A percentile compares a stretch with the other conserved stretches of the same genome.
These are phyloP conservation scores for Nakazawaea ambrosiae DNA, from an alignment of 805 yeast genomes.

Conservation along the genomic window DNA sequence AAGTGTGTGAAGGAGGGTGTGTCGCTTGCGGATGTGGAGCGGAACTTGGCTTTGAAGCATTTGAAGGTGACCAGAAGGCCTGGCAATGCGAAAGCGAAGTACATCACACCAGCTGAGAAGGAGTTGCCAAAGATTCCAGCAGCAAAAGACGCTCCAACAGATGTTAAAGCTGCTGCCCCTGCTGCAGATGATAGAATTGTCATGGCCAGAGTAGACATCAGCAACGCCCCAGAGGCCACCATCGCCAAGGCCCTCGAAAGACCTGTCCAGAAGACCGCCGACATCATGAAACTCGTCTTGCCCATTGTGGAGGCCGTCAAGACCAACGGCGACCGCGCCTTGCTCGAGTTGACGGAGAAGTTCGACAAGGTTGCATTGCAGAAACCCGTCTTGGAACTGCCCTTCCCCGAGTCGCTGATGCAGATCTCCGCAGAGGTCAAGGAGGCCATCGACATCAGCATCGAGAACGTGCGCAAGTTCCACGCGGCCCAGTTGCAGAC, in stretches of 20 bases:
- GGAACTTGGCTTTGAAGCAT: slow-evolving; percentile 75
- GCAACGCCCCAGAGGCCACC: slow-evolving; percentile 31
- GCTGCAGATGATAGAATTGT: slow-evolving; percentile 29
- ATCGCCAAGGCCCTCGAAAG: slow-evolving; percentile 67
- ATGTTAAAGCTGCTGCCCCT: slow-evolving; percentile 13
- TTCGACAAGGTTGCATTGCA: slow-evolving; percentile 77
- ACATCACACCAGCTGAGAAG: slow-evolving; percentile 25
- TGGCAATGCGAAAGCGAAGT: slow-evolving; percentile 92
- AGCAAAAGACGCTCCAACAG: slow-evolving; percentile 17
- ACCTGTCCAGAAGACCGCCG: slow-evolving; percentile 93
- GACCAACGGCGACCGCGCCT: slow-evolving; percentile 75
- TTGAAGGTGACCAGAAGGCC: slow-evolving; percentile 85
- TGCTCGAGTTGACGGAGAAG: slow-evolving; percentile 82
- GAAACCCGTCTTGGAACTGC: slow-evolving; percentile 77
- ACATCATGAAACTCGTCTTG: slow-evolving; percentile 85
- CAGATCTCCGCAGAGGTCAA: slow-evolving; percentile 65
- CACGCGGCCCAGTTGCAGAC: slow-evolving; percentile 86
- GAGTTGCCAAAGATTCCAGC: slow-evolving; percentile 13
- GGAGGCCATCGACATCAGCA: slow-evolving; percentile 82
- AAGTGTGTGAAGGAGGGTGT: slow-evolving; percentile 69
- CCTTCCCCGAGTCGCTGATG: slow-evolving; percentile 77
- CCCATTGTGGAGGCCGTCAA: slow-evolving; percentile 84
- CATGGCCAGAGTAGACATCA: slow-evolving; percentile 42
- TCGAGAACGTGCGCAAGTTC: slow-evolving; percentile 82
- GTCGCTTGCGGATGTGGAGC: slow-evolving; percentile 71